Base-by-base conservation (phyloP, 352 stramenopile species). In the Globisporangium orthogonon region DNA sequence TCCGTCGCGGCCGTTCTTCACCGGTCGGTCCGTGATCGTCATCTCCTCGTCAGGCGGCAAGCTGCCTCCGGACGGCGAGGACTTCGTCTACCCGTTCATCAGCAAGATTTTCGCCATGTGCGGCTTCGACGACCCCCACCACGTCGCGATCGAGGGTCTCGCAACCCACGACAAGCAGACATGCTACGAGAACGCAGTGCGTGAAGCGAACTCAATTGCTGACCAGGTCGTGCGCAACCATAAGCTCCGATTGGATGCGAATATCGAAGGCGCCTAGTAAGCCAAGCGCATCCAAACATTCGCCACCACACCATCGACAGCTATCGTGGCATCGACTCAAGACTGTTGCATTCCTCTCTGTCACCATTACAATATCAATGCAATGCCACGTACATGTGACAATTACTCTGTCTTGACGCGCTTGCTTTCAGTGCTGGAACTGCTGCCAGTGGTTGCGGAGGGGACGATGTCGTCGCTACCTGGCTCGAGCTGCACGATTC, bases 81-180 rank as follows among this genome's bases (percentile, higher is more conserved):
- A 86, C 61, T 89, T 78, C 66, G 76, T 89, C 47, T 82, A 81
- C 53, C 76, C 76, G 15, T 91, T 85, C 63, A 64, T 86, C 52
- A 76, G 65, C 62, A 85, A 81, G 64, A 87, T 89, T 53, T 89
- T 89, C 41, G 78, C 76, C 47, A 85, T 89, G 76, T 89, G 78
- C 56, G 76, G 78, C 46, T 89, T 87, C 50, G 74, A 86, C 56
- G 74, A 87, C 33, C 60, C 76, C 17, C 67, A 89, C 52, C 76
- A 83, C 48, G 76, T 89, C 30, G 73, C 74, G 52, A 86, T 89
- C 50, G 62, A 85, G 46, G 73, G 74, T 0, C 70, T 89, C 15
- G 74, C 78, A 6, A 83, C 66, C 11, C 69, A 82, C 50, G 75
- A 86, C 71, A 89, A 89, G 67, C 66, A 89, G 43, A 39, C 58